These are phyloP conservation scores for Candida incommunis DNA, from an alignment of 805 yeast genomes.

Conservation along the genomic window DNA sequence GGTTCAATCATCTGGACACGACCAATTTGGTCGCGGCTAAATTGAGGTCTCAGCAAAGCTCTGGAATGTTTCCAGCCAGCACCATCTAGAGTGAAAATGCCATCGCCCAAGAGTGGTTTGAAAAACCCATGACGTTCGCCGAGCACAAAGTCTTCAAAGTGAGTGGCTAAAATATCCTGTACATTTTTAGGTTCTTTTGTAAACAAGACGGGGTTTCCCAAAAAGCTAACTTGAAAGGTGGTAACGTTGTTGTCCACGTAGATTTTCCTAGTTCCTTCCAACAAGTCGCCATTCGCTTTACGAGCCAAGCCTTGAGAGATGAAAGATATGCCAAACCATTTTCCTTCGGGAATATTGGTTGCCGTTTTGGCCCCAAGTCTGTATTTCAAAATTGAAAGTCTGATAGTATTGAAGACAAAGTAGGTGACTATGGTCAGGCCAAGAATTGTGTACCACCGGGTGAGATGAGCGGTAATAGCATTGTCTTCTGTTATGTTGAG, in stretches of 20 bases:
- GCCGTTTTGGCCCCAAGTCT: neutral
- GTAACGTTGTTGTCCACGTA: neutral
- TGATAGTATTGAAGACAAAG: neutral
- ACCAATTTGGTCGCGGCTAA: constrained; percentile 14
- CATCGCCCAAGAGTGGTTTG: constrained; percentile 15
- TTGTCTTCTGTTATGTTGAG: too few species aligned
- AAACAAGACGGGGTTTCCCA: constrained; percentile 2
- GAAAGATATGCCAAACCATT: neutral
- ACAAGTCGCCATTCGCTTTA: neutral
- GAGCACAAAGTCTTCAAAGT: constrained; percentile 16
- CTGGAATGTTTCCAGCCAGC: constrained; percentile 21
- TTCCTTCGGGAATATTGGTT: neutral
- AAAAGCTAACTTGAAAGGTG: neutral
- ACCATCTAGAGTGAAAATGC: constrained; percentile 18
- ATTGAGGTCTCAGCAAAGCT: constrained; percentile 19
- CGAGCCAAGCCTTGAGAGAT: neutral
- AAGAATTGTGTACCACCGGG: neutral
- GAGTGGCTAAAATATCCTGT: constrained; percentile 15
- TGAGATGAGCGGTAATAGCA: too few species aligned
- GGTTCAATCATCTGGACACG: constrained; percentile 12
- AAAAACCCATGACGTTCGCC: constrained; percentile 15
- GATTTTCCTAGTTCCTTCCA: neutral
- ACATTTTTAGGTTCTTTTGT: constrained; percentile 18
- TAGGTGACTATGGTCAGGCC: neutral
- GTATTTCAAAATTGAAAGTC: neutral